Evolutionary conservation across 345 rosid genomes (phyloP), one percentile per base, ranked within the genome.

Genomic region (Aquilaria sinensis): DNA sequence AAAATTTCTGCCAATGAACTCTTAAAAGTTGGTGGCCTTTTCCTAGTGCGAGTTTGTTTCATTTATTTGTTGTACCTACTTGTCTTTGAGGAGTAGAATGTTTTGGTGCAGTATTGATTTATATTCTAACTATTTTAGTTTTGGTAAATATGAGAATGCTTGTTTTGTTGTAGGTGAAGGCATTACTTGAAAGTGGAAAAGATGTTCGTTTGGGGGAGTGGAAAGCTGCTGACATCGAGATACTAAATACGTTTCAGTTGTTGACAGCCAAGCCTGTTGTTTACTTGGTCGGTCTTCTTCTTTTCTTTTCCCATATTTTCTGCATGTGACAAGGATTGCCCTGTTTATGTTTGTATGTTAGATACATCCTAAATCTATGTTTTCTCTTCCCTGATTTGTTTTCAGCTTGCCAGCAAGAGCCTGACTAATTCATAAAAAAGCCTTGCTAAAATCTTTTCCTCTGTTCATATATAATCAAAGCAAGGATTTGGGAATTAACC

Each of bases 181-280:
- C 85, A 66, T 86, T 87, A 90, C 78, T 94, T 58, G 76, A 78
- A 73, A 96, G 83, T 23, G 97, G 78, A 66, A 90, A 94, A 70
- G 97, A 90, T 71, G 79, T 94, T 56, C 93, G 96, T 46, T 73
- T 94, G 30, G 99, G 96, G 69, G 99, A 94, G 53, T 94, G 99
- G 99, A 94, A 94, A 70, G 81, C 97, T 66, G 91, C 96, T 79
- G 97, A 88, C 57, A 76, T 90, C 59, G 99, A 94, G 88, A 86
- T 94, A 66, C 53, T 94, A 64, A 90, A 94, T 75, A 82, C 93
- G 51, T 94, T 94, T 76, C 96, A 94, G 60, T 73, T 94, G 93
- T 97, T 94, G 60, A 82, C 95, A 31, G 99, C 97, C 54, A 94
- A 94, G 78, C 95, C 96, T 48, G 96, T 94, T 63, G 99, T 90